Base-by-base conservation (phyloP, 495 filamentous ascomycete genomes). In the Neurospora sp. region DNA sequence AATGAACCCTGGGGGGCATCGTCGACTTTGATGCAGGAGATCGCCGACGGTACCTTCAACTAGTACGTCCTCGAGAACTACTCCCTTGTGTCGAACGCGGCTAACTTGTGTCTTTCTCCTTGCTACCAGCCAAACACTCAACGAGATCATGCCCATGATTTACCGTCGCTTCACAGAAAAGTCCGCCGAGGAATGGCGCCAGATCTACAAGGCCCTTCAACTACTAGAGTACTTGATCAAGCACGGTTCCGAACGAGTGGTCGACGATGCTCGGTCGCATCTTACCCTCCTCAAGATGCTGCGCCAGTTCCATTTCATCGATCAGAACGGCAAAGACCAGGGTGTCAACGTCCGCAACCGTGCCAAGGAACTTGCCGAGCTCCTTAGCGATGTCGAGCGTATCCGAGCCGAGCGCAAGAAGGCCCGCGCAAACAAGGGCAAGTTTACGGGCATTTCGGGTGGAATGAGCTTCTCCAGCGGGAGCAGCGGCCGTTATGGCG, bases 61-160 rank as follows among this genome's bases (percentile, higher is more conserved):
- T 99, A 99, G 96, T 97, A 83, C 82, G 94, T 88, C 35, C 18
- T 44, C 38, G 39, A 38, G 9, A 20, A 38, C 48, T 38, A 31
- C 27, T 31, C 27, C 27, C 2, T 31, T 31, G 27, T 31, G 3
- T 3, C 27, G 53, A 31, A 38, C 14, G 53, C 37, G 1, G 66
- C 68, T 68, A n/a, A 70, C 44, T 37, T 3, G 35, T 27, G 8
- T 16, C 27, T 61, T 31, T 31, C 20, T 59, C 48, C 5, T 18
- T 69, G 72, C 68, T 35, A 46, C 41, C 77, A 99, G 96, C 79
- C 94, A 97, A 89, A 87, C 94, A 48, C 91, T 99, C 41, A 98
- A 97, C 80, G 96, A 99, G 82, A 98, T 99, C 79, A 99, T 99
- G 96, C 96, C 96, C 68, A 93, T 99, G 93, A 97, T 99, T 76